phyloP scores from a whole-genome alignment of 768 basidiomycete species.

The Megacollybia marginata region DNA sequence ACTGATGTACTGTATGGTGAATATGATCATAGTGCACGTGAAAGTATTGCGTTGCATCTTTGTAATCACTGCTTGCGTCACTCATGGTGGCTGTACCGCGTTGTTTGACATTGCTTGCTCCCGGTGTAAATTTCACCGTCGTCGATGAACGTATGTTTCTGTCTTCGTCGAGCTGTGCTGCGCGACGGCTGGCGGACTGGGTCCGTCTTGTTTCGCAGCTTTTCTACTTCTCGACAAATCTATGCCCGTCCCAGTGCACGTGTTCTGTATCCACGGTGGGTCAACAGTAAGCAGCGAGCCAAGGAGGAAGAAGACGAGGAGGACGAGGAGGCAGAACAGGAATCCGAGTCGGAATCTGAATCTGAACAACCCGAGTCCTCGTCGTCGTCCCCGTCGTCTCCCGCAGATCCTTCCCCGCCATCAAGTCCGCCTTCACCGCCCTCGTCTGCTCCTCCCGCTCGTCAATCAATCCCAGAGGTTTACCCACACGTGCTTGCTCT shows the following conservation, averaged over 20 bases:
- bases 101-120: too few species aligned
- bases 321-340: not conserved
- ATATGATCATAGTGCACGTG: too few species aligned
- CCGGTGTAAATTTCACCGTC: too few species aligned
- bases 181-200: not conserved
- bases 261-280: not conserved
- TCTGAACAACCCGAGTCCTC: too few species aligned
- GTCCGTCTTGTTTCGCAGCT: not conserved
- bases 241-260: not conserved
- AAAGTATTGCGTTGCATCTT: too few species aligned
- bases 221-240: not conserved
- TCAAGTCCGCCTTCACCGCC: not conserved
- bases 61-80: too few species aligned
- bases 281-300: not conserved
- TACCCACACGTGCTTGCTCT: slow-evolving; percentile 95
- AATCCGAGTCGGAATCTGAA: too few species aligned
- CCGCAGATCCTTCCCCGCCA: not conserved
- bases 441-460: slow-evolving; percentile 49
- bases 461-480: slow-evolving; percentile 79
- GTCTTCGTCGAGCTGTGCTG: not conserved
- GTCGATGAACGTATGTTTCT: not conserved
- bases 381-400: not conserved
- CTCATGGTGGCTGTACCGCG: too few species aligned
- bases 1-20: too few species aligned
- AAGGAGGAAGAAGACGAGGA: not conserved